Evolutionary conservation across 2,329 filamentous ascomycete species (phyloP), one percentile per base, ranked within the genome.

Genomic region (Septoria linicola): DNA sequence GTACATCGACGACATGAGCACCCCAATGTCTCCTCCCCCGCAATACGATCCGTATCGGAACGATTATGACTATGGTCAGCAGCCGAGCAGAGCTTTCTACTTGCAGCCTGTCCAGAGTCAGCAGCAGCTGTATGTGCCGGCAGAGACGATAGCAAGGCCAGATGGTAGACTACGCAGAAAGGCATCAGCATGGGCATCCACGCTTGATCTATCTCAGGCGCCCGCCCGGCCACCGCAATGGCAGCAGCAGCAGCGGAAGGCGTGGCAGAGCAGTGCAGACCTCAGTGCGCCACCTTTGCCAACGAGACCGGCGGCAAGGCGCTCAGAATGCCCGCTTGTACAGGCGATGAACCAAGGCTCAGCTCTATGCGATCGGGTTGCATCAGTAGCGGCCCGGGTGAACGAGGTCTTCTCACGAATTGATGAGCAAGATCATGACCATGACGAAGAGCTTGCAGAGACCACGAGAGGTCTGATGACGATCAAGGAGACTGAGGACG

Each of bases 341-440:
- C 50, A 55, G 23, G 53, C 55, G 7, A 59, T 75, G 45, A 72
- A 65, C 48, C 72, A 68, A 56, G 70, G 66, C 17, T 70, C 66
- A 20, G 73, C 66, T 4, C 68, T 81, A 14, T 82, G 76, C 60
- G 81, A 87, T 61, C 72, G 81, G 48, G 79, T 89, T 40, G 79
- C 76, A 13, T 73, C 74, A 48, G 79, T 89, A 41, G 79, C 76
- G 11, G 73, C 74, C 3, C 82, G 82, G 45, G 78, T 91, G 54
- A 80, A 88, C 65, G 72, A 81, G 37, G 76, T 89, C 50, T 81
- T 91, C 66, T 88, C 86, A 1, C 75, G 80, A 21, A 89, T 91
- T 49, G 87, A 91, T 65, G 74, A 77, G 16, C 85, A 87, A 20
- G 57, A 54, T 3, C 72, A 67, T 8, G 79, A 79, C 47, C 52